These are phyloP conservation scores for Neonectria hederae DNA, from an alignment of 2,329 filamentous ascomycete genomes.

Conservation along the genomic window DNA sequence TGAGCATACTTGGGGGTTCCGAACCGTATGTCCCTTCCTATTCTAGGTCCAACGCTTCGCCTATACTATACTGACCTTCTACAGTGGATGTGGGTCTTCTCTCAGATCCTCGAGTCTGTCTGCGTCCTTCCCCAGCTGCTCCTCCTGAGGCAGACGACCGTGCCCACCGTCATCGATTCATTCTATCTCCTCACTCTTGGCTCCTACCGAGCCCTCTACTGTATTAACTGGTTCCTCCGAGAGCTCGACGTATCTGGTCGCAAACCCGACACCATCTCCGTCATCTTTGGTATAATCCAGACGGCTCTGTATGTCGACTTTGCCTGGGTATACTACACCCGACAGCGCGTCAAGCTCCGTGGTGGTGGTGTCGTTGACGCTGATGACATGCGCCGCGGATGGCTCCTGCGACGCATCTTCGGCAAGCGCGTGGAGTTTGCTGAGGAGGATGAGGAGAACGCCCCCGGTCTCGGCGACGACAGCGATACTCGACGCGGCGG, in stretches of 20 bases:
- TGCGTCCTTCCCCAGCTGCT: conserved; percentile 92
- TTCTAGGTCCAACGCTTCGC: too few relatives aligned
- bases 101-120: conserved; percentile 89
- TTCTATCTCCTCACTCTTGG: conserved; percentile 91
- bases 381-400: conserved; percentile 86
- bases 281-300: conserved; percentile 89
- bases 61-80: conserved; percentile 21
- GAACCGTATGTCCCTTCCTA: conserved; percentile 55
- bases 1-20: conserved; percentile 59
- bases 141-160: conserved; percentile 90
- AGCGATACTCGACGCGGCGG: conserved; percentile 42
- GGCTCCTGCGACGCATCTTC: conserved; percentile 82
- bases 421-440: conserved; percentile 64
- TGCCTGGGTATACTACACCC: conserved; percentile 94
- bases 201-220: conserved; percentile 87
- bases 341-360: conserved; percentile 92
- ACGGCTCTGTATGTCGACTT: conserved; percentile 93
- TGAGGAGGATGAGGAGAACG: conserved; percentile 70
- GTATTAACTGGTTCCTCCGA: conserved; percentile 88
- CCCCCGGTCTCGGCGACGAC: conserved; percentile 56
- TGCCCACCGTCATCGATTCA: conserved; percentile 96
- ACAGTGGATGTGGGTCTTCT: conserved; percentile 87
- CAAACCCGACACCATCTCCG: conserved; percentile 74
- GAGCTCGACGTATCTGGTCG: conserved; percentile 66
- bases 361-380: conserved; percentile 87